These are phyloP conservation scores for Thraustochytrium striatum DNA, from an alignment of 352 stramenopile genomes.

Conservation along the genomic window DNA sequence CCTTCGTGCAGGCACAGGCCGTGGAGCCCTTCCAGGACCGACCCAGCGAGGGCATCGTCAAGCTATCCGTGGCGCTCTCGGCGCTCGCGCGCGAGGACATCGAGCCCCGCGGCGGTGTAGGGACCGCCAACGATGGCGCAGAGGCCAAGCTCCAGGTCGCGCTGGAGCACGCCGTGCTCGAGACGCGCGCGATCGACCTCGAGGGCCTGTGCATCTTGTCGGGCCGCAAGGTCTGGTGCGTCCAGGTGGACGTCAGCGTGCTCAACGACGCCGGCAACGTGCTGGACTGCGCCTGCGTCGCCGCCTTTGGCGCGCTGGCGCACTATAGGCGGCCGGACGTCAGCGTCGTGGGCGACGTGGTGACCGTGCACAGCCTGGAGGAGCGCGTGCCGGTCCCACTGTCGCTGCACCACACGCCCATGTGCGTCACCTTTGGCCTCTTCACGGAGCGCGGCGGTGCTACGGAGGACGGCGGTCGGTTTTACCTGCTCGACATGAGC, in stretches of 20 bases:
- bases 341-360: conserved; percentile 55
- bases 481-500: conserved; percentile 79
- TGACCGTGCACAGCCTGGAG: conserved; percentile 68
- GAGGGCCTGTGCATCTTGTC: conserved; percentile 86
- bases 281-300: conserved; percentile 80
- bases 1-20: not conserved
- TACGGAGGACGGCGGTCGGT: conserved; percentile 2
- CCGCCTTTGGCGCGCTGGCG: conserved; percentile 84
- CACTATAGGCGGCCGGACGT: conserved; percentile 86
- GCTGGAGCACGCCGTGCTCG: conserved; percentile 81
- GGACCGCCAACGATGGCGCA: not conserved
- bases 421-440: conserved; percentile 86
- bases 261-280: conserved; percentile 86
- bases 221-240: conserved; percentile 86
- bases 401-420: conserved; percentile 88
- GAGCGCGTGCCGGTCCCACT: conserved; percentile 80
- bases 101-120: not conserved
- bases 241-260: conserved; percentile 81
- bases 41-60: not conserved
- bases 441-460: conserved; percentile 52
- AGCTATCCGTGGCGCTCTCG: not conserved
- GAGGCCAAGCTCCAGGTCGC: conserved; percentile 70
- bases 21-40: not conserved
- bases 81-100: conserved; percentile 7
- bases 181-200: conserved; percentile 84